Conservation (phyloP, 352 stramenopile genomes). For the Pythium periplocum region DNA sequence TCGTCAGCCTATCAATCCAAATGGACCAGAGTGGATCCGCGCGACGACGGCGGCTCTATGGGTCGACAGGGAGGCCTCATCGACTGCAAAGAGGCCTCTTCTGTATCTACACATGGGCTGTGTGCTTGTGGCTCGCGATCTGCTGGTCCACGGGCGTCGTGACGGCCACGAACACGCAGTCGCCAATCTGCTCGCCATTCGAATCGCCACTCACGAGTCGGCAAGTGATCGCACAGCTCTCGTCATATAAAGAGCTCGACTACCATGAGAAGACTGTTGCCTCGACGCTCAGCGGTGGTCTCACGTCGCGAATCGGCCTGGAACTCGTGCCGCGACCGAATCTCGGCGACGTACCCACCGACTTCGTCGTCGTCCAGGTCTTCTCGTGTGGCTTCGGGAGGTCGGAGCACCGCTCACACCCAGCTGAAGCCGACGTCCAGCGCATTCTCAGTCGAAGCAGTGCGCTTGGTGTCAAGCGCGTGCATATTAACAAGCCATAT, state of each 20-base stretch:
- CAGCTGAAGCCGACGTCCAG: no score
- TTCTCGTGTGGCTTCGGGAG: slow-evolving; percentile 28
- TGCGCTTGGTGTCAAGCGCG: slow-evolving; percentile 13
- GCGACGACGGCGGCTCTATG: no score
- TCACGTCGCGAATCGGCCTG: slow-evolving; percentile 9
- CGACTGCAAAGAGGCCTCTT: no score
- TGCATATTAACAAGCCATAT: slow-evolving; percentile 49
- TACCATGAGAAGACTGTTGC: slow-evolving; percentile 9
- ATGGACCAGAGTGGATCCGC: no score
- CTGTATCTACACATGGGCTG: no score
- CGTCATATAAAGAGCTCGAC: slow-evolving; percentile 11
- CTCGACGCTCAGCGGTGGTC: slow-evolving; percentile 2
- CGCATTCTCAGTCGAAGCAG: no score
- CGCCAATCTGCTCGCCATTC: slow-evolving; percentile 10
- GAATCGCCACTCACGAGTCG: slow-evolving; percentile 2
- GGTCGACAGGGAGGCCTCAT: no score
- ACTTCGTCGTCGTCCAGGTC: slow-evolving; percentile 56
- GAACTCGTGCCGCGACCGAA: slow-evolving; percentile 19
- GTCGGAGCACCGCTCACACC: neutral
- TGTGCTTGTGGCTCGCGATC: no score
- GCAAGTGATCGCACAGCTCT: slow-evolving; percentile 17
- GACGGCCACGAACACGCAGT: neutral
- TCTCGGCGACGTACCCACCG: slow-evolving; percentile 33
- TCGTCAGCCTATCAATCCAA: no score
- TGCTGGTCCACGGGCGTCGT: no score